Percentiles rank a stretch among this genome's conserved stretches.
phyloP scores from a whole-genome alignment of 169 alveolate genomes.

The Eimeria acervulina region DNA sequence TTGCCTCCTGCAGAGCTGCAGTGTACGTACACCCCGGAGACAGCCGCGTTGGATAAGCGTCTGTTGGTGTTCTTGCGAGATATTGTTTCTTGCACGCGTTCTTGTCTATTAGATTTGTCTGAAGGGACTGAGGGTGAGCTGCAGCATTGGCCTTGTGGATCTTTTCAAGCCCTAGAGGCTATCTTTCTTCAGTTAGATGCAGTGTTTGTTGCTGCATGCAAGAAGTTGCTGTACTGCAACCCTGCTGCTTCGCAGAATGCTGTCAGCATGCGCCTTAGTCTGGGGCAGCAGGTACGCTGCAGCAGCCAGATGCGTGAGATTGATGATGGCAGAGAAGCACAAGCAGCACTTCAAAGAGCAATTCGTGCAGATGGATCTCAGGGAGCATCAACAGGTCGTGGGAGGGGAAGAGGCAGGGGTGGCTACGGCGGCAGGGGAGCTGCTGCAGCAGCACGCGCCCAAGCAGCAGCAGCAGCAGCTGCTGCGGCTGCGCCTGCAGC shows the following conservation, averaged over 20 bases:
- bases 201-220: conserved; percentile 73
- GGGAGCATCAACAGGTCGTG: conserved; percentile 37
- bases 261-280: conserved; percentile 71
- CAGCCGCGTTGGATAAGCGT: conserved; percentile 72
- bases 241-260: conserved; percentile 74
- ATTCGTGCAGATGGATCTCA: conserved; percentile 24
- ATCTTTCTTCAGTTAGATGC: conserved; percentile 25
- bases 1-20: conserved; percentile 78
- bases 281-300: conserved; percentile 80
- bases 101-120: background rate
- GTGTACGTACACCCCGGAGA: conserved; percentile 59
- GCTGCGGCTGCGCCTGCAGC: conserved; percentile 26
- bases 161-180: conserved; percentile 1
- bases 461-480: conserved; percentile 16
- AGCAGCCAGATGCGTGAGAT: conserved; percentile 77
- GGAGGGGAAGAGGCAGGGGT: conserved; percentile 46
- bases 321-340: conserved; percentile 72
- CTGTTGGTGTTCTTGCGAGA: conserved; percentile 62
- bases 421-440: conserved; percentile 67
- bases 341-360: conserved; percentile 63
- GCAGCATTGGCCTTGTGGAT: background rate
- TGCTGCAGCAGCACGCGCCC: conserved; percentile 9
- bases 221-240: conserved; percentile 73
- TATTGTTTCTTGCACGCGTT: conserved; percentile 48
- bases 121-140: conserved; percentile 52